A percentile compares a stretch with the other conserved stretches of the same genome.
Evolutionary conservation across 805 yeast species (phyloP).

Genomic region (Kluyveromyces dobzhanskii): DNA sequence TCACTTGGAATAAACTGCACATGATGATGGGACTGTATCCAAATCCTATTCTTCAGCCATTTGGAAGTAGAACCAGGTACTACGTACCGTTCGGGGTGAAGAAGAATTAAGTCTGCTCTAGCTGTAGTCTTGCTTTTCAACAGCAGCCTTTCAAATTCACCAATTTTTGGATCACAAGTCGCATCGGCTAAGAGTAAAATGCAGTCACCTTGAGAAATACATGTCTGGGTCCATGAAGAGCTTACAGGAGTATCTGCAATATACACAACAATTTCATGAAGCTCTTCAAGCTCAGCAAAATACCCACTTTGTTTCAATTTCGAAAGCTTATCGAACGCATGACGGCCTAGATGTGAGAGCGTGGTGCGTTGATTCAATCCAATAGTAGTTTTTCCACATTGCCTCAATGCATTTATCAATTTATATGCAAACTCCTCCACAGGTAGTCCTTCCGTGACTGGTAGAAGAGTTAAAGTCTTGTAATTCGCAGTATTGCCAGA

Average conservation of each 20-base stretch:
- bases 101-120: slow-evolving; percentile 72
- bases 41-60: slow-evolving; percentile 78
- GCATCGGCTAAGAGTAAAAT: slow-evolving; percentile 86
- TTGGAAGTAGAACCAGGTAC: slow-evolving; percentile 74
- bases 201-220: slow-evolving; percentile 93
- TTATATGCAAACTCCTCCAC: slow-evolving; percentile 75
- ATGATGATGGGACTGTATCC: slow-evolving; percentile 94
- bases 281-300: slow-evolving; percentile 85
- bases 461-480: slow-evolving; percentile 78
- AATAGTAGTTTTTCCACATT: slow-evolving; percentile 64
- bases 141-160: slow-evolving; percentile 76
- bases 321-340: slow-evolving; percentile 87
- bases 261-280: slow-evolving; percentile 79
- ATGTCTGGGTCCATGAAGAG: slow-evolving; percentile 86
- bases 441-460: slow-evolving; percentile 75
- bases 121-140: slow-evolving; percentile 75
- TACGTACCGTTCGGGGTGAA: slow-evolving; percentile 79
- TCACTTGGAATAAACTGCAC: slow-evolving; percentile 46
- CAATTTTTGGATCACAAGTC: slow-evolving; percentile 56
- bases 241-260: slow-evolving; percentile 78
- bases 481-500: slow-evolving; percentile 28
- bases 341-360: slow-evolving; percentile 72
- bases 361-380: slow-evolving; percentile 80
- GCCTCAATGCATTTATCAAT: slow-evolving; percentile 60
- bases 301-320: slow-evolving; percentile 80